Evolutionary conservation across 2,329 filamentous ascomycete species (phyloP), one percentile per base, ranked within the genome.

Genomic region (Clonostachys byssicola): DNA sequence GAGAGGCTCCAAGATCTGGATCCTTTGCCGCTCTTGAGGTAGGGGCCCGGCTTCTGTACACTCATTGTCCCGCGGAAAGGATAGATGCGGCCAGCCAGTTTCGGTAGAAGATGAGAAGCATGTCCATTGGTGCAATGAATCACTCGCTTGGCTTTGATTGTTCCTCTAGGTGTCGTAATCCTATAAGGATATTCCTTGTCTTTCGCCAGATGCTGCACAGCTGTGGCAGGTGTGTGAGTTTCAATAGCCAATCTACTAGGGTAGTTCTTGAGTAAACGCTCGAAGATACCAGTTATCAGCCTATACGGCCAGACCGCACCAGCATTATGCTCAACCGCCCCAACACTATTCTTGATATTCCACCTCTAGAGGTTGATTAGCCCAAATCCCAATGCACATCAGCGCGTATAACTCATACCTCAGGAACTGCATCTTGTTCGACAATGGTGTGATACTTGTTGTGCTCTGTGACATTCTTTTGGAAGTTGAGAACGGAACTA

Each of bases 41-140:
- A 30, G 8, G 50, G 35, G 2, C 69, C 66, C 0, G 75, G 66
- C 9, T 60, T 56, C 49, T 79, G 74, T 1, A 70, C 70, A 3
- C 72, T 68, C 73, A 79, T 78, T 33, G 74, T 71, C 2, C 63
- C 72, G 1, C 72, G 64, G 2, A 71, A 50, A 0, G 73, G 67
- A 7, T 70, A 69, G 9, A 77, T 56, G 13, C 68, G 67, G 3
- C 69, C 68, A 2, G 64, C 59, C 4, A 81, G 59, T 0, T 62
- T 65, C 0, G 77, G 75, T 3, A 82, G 58, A 3, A 82, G 65
- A 44, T 80, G 72, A 0, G 70, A 60, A 0, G 73, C 66, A 52
- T 75, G 73, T 2, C 65, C 76, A 49, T 84, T 82, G 1, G 77
- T 83, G 35, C 75, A 75, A 50, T 83, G 77, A 2, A 83, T 66